Evolutionary conservation across 1,284 basidiomycete species (phyloP).

Genomic region (Boletus calvinii): DNA sequence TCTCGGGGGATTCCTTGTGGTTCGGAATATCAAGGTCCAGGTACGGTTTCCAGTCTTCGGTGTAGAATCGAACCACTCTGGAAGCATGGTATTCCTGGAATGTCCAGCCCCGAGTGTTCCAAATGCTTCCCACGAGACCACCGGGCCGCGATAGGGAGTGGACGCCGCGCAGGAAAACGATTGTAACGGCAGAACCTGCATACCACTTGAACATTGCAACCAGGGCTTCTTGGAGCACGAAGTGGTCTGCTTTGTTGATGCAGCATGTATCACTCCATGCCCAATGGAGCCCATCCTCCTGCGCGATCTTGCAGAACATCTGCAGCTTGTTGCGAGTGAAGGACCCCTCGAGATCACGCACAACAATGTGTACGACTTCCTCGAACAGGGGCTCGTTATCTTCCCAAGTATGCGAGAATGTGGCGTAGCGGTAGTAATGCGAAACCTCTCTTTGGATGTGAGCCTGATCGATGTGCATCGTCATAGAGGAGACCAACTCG

Average conservation of each 20-base stretch:
- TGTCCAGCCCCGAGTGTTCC: slow-evolving; percentile 11
- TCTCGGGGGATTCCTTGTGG: not conserved
- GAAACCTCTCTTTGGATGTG: not conserved
- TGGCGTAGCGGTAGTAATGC: not conserved
- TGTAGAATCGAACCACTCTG: too few species aligned
- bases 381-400: not conserved
- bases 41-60: too few species aligned
- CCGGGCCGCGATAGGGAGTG: not conserved
- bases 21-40: not conserved
- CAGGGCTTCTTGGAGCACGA: not conserved
- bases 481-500: not conserved
- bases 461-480: not conserved
- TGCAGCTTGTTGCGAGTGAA: too few species aligned
- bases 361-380: not conserved
- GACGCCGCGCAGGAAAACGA: slow-evolving; percentile 1
- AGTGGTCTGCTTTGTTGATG: too few species aligned
- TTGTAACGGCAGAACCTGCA: not conserved
- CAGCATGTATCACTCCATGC: too few species aligned
- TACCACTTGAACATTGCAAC: slow-evolving; percentile 9
- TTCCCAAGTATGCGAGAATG: not conserved
- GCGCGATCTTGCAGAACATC: too few species aligned
- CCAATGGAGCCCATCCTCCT: too few species aligned
- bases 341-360: too few species aligned
- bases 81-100: slow-evolving; percentile 6
- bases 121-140: not conserved